Conservation (phyloP, 768 basidiomycete genomes). For the Leccinum longicurvipes region DNA sequence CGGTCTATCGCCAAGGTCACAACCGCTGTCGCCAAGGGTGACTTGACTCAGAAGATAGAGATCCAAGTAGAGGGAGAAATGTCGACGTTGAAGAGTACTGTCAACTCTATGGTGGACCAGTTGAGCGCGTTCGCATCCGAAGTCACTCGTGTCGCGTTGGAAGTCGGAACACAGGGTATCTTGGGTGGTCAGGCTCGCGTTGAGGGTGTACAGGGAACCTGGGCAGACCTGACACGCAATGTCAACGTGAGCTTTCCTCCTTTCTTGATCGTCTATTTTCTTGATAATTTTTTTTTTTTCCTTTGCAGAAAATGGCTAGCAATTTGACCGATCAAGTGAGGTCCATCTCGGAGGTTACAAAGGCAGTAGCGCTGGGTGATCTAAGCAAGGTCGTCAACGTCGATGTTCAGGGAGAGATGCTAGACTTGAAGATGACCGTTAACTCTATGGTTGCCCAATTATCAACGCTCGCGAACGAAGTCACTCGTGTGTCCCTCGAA, state of each 20-base stretch:
- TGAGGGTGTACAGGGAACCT: constrained; percentile 89
- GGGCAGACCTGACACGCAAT: constrained; percentile 85
- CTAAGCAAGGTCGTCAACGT: constrained; percentile 82
- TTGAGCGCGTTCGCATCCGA: constrained; percentile 84
- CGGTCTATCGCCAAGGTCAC: constrained; percentile 83
- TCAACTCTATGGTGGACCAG: constrained; percentile 95
- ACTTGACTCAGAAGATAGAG: constrained; percentile 90
- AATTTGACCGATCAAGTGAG: constrained; percentile 86
- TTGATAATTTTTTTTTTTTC: background rate
- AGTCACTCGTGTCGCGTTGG: constrained; percentile 77
- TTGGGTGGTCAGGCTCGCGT: constrained; percentile 89
- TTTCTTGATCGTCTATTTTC: background rate
- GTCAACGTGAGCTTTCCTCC: constrained; percentile 63
- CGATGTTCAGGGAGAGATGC: constrained; percentile 93
- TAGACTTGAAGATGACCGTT: constrained; percentile 77
- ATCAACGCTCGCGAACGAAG: constrained; percentile 72
- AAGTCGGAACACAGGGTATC: constrained; percentile 89
- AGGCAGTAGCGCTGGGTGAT: constrained; percentile 79
- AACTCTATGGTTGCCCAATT: constrained; percentile 77
- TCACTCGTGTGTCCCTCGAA: constrained; percentile 89
- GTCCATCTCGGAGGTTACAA: constrained; percentile 85
- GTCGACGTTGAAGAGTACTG: constrained; percentile 76
- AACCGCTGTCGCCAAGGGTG: constrained; percentile 86
- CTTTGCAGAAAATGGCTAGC: constrained; percentile 76
- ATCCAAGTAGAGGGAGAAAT: constrained; percentile 89